Percentiles rank a stretch among this genome's conserved stretches.
These are phyloP conservation scores for Sarocladium kiliense DNA, from an alignment of 2,329 filamentous ascomycete species.

Conservation along the genomic window DNA sequence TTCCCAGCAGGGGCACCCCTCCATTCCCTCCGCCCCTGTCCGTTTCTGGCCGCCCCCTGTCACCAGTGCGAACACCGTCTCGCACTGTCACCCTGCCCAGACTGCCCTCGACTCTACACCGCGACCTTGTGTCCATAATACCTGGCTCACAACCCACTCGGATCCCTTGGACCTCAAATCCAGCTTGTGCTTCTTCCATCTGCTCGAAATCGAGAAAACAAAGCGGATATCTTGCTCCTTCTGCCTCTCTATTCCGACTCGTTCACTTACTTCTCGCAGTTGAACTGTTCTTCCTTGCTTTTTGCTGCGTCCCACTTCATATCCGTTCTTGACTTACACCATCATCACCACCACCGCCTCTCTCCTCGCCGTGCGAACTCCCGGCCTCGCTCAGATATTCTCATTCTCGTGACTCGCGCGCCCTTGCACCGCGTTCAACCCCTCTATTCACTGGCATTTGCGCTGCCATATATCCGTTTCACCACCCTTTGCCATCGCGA, in stretches of 20 bases:
- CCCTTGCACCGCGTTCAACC: not conserved
- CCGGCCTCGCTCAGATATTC: not conserved
- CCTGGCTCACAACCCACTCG: not conserved
- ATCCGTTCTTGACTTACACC: slow-evolving; percentile 6
- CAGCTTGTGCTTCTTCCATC: not conserved
- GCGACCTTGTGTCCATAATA: slow-evolving; percentile 1
- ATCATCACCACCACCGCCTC: not conserved
- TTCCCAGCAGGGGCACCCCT: not conserved
- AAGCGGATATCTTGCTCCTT: not conserved
- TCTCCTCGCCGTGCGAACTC: not conserved
- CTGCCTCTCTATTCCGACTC: not conserved
- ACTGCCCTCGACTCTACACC: not conserved
- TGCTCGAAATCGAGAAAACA: not conserved
- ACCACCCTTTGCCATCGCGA: not conserved
- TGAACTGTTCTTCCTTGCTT: not conserved
- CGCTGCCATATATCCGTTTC: not conserved
- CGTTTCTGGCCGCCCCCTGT: slow-evolving; percentile 1
- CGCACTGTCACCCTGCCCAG: not conserved
- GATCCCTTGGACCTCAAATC: not conserved
- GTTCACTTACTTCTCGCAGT: not conserved
- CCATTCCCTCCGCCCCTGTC: not conserved
- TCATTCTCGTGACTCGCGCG: not conserved
- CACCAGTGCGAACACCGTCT: slow-evolving; percentile 5
- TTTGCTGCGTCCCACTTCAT: not conserved
- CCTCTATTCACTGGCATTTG: not conserved